Evolutionary conservation across 2,329 filamentous ascomycete species (phyloP), one percentile per base, ranked within the genome.

Genomic region (Uncinocarpus reesii): DNA sequence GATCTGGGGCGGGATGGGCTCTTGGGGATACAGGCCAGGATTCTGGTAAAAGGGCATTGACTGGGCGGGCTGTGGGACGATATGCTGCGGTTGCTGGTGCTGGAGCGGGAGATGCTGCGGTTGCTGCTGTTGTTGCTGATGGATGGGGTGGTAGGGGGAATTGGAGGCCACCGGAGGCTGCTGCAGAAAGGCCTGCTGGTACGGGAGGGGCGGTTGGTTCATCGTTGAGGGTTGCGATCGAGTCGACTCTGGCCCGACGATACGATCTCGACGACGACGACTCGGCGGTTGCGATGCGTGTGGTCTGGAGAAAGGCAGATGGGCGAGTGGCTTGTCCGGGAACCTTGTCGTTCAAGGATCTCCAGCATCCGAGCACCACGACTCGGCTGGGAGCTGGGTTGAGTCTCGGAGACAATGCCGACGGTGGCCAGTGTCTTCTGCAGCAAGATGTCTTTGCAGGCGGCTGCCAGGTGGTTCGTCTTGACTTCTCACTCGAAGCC

Each of bases 71-170:
- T 40, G 42, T 21, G 36, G 41, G 41, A 29, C 45, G 48, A 36
- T 36, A 16, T 51, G 47, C 44, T 34, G 43, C 7, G 31, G 43
- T 16, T 37, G 43, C 13, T 47, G 47, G 7, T 42, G 46, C 35
- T 51, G 49, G 35, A 34, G 42, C 7, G 20, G 51, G 16, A 35
- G 51, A 16, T 47, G 48, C 28, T 47, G 36, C 11, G 13, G 36
- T 2, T 23, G 36, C 11, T 40, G 53, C 28, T 42, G 49, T 11
- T 47, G 43, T 26, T 55, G 53, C 34, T 48, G 61, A 38, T 65
- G 16, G 18, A 37, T 41, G 26, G 48, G 41, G 38, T 49, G 49
- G 32, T 37, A 45, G 36, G 51, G 42, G 21, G 51, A 38, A 20
- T 38, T 47, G 15, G 48, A 48, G 38, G 47, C 41, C 16, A 48